These are phyloP conservation scores for Neopestalotiopsis sp. DNA, from an alignment of 2,329 filamentous ascomycete species.

Conservation along the genomic window DNA sequence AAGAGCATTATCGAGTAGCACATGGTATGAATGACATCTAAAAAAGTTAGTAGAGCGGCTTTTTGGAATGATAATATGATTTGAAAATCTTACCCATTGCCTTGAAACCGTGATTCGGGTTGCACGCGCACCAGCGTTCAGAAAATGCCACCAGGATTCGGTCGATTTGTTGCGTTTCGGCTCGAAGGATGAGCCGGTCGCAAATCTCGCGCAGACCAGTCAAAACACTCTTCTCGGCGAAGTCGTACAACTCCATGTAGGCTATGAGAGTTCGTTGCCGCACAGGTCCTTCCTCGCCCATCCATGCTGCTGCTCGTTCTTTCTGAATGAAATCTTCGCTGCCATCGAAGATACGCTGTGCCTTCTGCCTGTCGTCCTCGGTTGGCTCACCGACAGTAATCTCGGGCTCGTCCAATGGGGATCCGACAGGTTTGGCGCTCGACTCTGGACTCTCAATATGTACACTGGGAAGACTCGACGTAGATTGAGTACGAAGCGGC, in stretches of 20 bases:
- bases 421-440: constrained; percentile 41
- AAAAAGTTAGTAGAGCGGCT: not conserved
- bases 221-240: constrained; percentile 80
- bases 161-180: constrained; percentile 96
- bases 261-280: constrained; percentile 67
- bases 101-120: constrained; percentile 92
- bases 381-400: constrained; percentile 63
- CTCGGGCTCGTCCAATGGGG: constrained; percentile 62
- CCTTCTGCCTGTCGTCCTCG: constrained; percentile 76
- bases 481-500: constrained; percentile 39
- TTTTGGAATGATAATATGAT: too few species aligned
- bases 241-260: constrained; percentile 94
- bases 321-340: constrained; percentile 81
- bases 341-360: constrained; percentile 82
- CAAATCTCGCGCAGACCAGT: constrained; percentile 81
- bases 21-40: constrained; percentile 95
- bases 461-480: constrained; percentile 53
- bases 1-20: constrained; percentile 94
- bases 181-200: constrained; percentile 79
- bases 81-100: constrained; percentile 66
- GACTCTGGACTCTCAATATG: constrained; percentile 51
- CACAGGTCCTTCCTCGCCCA: constrained; percentile 75
- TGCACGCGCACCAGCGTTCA: constrained; percentile 90
- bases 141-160: constrained; percentile 91
- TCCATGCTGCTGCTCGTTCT: constrained; percentile 82